Conservation (phyloP, 805 yeast genomes). For the Kodamaea fukazawae region DNA sequence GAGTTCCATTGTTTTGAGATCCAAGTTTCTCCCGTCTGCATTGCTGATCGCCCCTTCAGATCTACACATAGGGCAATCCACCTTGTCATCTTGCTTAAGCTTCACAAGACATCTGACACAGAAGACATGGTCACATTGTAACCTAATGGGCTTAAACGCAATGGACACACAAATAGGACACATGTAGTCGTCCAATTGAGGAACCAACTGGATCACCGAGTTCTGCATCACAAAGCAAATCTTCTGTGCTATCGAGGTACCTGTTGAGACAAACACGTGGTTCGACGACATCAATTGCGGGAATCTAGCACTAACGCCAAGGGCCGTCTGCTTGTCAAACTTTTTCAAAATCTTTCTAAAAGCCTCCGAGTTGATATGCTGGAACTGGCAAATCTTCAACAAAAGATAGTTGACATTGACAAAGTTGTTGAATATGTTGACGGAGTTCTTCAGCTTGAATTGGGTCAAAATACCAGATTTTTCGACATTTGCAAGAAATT, state of each 20-base stretch:
- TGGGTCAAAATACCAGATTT: conserved; percentile 33
- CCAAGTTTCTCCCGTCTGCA: conserved; percentile 63
- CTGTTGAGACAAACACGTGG: conserved; percentile 39
- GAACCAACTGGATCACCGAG: conserved; percentile 54
- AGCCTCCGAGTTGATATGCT: conserved; percentile 61
- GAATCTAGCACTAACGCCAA: conserved; percentile 46
- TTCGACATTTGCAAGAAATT: conserved; percentile 41
- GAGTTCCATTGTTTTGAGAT: conserved; percentile 47
- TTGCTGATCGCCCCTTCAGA: conserved; percentile 47
- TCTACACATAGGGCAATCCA: conserved; percentile 69
- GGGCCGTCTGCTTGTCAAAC: conserved; percentile 68
- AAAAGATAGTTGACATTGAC: conserved; percentile 52
- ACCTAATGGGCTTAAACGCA: conserved; percentile 68
- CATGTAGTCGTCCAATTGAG: conserved; percentile 72
- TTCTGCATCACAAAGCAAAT: conserved; percentile 56
- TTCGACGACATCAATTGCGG: conserved; percentile 44
- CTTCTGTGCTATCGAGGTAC: conserved; percentile 50
- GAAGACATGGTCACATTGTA: conserved; percentile 64
- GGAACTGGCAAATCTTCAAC: conserved; percentile 57
- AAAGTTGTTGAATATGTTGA: conserved; percentile 48
- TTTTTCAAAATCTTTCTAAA: conserved; percentile 68
- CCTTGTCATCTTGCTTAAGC: conserved; percentile 55
- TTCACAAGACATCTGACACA: conserved; percentile 73
- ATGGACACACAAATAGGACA: conserved; percentile 72
- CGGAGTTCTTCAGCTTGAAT: conserved; percentile 48